Evolutionary conservation across 495 filamentous ascomycete species (phyloP), one percentile per base, ranked within the genome.

Genomic region (Hypoxylon cercidicola): DNA sequence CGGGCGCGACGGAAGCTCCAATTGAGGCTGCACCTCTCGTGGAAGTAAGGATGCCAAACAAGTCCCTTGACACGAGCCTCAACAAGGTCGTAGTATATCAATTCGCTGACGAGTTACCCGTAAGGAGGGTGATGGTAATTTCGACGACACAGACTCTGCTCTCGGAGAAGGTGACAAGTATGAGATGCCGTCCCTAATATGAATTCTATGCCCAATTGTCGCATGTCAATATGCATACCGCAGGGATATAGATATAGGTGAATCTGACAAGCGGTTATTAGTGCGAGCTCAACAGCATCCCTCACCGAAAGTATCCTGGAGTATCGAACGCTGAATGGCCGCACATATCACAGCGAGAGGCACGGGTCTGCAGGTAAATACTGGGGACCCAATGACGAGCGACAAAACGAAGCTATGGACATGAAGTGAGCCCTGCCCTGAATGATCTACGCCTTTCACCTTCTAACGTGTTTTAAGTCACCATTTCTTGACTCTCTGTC

Each of bases 241-340:
- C 46, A 8, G 18, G n/a, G n/a, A n/a, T n/a, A n/a, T n/a, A 21
- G 18, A 3, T 7, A 28, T 0, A 45, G 7, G 18, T 30, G 30
- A 16, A 25, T 62, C 57, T 65, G 32, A 70, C 23, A 45, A 40
- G 1, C 13, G 13, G 12, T 21, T 2, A 56, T n/a, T 41, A 71
- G 61, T 12, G 55, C 59, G 19, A 74, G 73, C 61, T 77, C 75
- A 1, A 84, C 82, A 16, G 77, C 75, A 4, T 84, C 82, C 6
- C 60, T 85, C 13, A 74, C 77, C 1, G 72, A 74, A 1, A 79
- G 74, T 51, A 78, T 84, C 19, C 37, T 80, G 7, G 68, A 81
- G 16, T 83, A 82, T 53, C 70, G 78, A 1, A 77, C 64, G 13
- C 74, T 81, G 19, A 62, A 80, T 19, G 78, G 78, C 11, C 66